Conservation (phyloP, 768 basidiomycete genomes). For the Boletus subcaerulescens region DNA sequence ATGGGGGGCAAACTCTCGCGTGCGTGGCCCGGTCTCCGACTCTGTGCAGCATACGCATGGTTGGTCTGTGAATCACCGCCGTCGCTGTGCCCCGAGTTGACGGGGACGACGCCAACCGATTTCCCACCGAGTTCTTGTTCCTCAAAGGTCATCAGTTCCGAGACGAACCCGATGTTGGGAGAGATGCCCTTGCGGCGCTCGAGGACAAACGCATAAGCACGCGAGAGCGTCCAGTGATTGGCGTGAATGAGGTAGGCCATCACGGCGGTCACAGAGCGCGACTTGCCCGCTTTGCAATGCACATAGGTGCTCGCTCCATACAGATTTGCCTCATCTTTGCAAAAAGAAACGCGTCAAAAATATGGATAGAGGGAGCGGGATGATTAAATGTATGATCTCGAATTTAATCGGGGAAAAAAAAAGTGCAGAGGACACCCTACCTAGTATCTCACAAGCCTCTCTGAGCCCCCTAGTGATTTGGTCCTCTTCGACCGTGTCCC, state of each 20-base stretch:
- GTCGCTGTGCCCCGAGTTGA: constrained; percentile 15
- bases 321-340: constrained; percentile 82
- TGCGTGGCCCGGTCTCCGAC: constrained; percentile 58
- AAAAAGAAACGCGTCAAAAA: not conserved
- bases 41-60: constrained; percentile 44
- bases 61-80: constrained; percentile 31
- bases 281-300: constrained; percentile 96
- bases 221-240: constrained; percentile 93
- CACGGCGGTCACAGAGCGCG: constrained; percentile 92
- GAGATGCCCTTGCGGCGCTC: constrained; percentile 93
- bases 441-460: constrained; percentile 83
- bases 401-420: not conserved
- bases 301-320: constrained; percentile 91
- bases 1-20: constrained; percentile 61
- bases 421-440: constrained; percentile 46
- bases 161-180: constrained; percentile 97
- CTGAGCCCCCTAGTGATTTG: constrained; percentile 77
- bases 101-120: constrained; percentile 26
- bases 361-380: not conserved
- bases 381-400: constrained; percentile 1
- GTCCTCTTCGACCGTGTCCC: constrained; percentile 94
- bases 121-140: constrained; percentile 79
- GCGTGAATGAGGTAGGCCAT: constrained; percentile 98
- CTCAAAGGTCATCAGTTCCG: constrained; percentile 95
- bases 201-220: constrained; percentile 87